These are phyloP conservation scores for Saturnispora ahearnii DNA, from an alignment of 805 yeast genomes.

Conservation along the genomic window DNA sequence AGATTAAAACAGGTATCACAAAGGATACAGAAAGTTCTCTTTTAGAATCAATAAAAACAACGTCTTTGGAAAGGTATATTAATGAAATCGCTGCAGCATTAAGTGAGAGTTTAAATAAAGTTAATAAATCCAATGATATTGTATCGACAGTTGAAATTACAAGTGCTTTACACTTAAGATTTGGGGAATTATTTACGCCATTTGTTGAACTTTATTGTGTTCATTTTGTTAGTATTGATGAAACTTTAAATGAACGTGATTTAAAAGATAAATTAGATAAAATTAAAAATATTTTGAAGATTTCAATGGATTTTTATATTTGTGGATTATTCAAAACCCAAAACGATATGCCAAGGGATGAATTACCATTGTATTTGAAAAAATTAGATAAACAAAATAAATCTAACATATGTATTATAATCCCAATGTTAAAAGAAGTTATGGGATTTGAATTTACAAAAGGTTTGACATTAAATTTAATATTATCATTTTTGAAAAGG, in stretches of 20 bases:
- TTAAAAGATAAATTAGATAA: constrained; percentile 32
- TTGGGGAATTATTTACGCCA: constrained; percentile 44
- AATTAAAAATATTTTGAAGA: constrained; percentile 39
- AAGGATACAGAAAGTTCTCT: constrained; percentile 41
- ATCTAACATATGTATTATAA: constrained; percentile 23
- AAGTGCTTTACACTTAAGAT: constrained; percentile 71
- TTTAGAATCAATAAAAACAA: constrained; percentile 49
- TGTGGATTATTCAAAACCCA: constrained; percentile 46
- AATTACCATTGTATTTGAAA: constrained; percentile 36
- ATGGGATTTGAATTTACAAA: constrained; percentile 30
- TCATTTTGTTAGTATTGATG: constrained; percentile 31
- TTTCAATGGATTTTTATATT: constrained; percentile 49
- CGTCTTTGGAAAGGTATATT: constrained; percentile 66
- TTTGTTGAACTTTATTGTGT: constrained; percentile 35
- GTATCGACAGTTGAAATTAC: constrained; percentile 57
- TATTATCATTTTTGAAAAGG: constrained; percentile 41
- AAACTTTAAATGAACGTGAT: constrained; percentile 33
- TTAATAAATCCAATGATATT: constrained; percentile 48
- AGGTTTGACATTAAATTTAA: constrained; percentile 29
- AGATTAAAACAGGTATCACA: constrained; percentile 47
- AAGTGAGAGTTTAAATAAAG: constrained; percentile 50
- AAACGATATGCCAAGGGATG: constrained; percentile 33
- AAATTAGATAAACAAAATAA: constrained; percentile 25
- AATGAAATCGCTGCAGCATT: constrained; percentile 58
- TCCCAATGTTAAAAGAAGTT: constrained; percentile 36